Conservation (phyloP, 192 early-diverging fungal species). For the Umbelopsis sp. region DNA sequence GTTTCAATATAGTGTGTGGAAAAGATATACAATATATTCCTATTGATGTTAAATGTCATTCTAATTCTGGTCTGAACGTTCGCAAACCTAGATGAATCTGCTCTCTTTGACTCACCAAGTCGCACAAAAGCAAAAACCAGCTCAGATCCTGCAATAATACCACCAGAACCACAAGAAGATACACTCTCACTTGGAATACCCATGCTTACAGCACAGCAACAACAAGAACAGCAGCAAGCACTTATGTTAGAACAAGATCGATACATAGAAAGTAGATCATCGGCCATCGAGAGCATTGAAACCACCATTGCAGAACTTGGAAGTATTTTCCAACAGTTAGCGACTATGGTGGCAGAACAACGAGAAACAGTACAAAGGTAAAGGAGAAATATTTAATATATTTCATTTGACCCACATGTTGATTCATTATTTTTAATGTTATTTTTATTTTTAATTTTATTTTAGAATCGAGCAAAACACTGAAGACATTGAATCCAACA, state of each 20-base stretch:
- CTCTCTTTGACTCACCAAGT: background rate
- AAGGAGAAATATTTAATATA: background rate
- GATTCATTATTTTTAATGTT: no score
- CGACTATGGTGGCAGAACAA: conserved; percentile 84
- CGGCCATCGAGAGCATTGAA: conserved; percentile 95
- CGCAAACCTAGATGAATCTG: conserved; percentile 1
- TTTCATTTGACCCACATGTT: no score
- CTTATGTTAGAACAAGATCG: conserved; percentile 69
- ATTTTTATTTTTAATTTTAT: no score
- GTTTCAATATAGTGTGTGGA: conserved; percentile 1
- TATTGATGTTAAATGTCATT: background rate
- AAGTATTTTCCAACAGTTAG: conserved; percentile 85
- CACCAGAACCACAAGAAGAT: conserved; percentile 29
- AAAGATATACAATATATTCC: no score
- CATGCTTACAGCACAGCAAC: conserved; percentile 48
- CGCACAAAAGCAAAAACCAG: background rate
- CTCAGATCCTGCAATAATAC: background rate
- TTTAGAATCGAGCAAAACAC: conserved; percentile 36
- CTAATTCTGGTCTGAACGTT: background rate
- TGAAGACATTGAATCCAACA: conserved; percentile 87
- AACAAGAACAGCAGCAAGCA: conserved; percentile 70
- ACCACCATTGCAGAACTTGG: conserved; percentile 95
- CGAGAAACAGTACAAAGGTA: conserved; percentile 81
- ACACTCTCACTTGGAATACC: conserved; percentile 50
- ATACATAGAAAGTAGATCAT: conserved; percentile 86